These are phyloP conservation scores for Garcia nutans DNA, from an alignment of 345 rosid genomes.

Conservation along the genomic window DNA sequence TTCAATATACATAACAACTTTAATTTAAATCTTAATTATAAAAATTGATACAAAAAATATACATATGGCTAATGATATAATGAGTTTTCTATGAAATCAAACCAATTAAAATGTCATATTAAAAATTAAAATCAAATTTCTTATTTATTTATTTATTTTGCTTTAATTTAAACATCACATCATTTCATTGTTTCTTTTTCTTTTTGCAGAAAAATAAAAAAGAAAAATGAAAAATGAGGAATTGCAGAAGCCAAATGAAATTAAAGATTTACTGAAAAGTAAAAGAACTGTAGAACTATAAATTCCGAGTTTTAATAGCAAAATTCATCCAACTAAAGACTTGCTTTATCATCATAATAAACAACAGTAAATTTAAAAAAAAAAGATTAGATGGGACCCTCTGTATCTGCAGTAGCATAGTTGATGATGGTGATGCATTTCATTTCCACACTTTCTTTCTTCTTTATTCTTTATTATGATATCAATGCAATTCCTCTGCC, in stretches of 20 bases:
- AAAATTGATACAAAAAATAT: no score
- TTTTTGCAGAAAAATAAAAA: background rate
- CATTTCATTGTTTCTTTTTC: background rate
- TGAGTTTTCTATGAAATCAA: no score
- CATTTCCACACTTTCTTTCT: background rate
- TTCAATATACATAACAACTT: no score
- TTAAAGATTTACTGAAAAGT: constrained; percentile 9
- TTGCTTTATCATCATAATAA: background rate
- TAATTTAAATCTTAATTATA: no score
- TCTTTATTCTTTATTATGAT: constrained; percentile 6
- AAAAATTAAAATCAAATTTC: background rate
- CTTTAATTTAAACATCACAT: constrained; percentile 2
- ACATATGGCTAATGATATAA: no score
- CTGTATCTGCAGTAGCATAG: background rate
- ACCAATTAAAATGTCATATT: no score
- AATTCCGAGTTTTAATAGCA: constrained; percentile 14
- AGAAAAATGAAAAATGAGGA: background rate
- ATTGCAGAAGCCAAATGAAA: constrained; percentile 3
- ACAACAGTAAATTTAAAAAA: no score
- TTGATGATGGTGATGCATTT: background rate
- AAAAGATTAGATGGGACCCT: constrained; percentile 1
- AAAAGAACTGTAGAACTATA: background rate
- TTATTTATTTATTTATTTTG: background rate
- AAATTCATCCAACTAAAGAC: constrained; percentile 9
- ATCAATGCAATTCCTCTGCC: background rate